Evolutionary conservation across 2,329 filamentous ascomycete species (phyloP), one percentile per base, ranked within the genome.

Genomic region (Xylariomycetidae sp.): DNA sequence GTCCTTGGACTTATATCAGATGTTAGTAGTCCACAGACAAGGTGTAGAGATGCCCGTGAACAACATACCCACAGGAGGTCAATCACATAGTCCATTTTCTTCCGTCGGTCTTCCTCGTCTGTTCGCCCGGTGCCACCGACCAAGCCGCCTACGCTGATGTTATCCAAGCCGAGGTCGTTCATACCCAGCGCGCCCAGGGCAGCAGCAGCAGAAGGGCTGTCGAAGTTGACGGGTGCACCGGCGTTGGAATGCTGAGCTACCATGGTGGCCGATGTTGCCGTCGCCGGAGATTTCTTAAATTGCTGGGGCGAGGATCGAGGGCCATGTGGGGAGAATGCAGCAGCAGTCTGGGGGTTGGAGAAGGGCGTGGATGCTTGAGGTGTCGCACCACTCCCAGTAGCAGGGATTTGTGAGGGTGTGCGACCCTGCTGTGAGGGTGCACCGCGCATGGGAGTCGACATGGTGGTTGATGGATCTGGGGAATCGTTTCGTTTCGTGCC

Each of bases 341-440:
- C 66, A 32, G 73, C 68, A 2, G 67, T 67, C 27, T 70, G 64
- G 23, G 74, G 70, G 37, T 57, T 58, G 14, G 76, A 80, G 58
- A 82, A 82, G 11, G 78, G 78, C 2, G 78, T 82, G 22, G 78
- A 81, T 16, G 79, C 77, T n/a, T 77, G 77, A 11, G 79, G 79
- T 5, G 78, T 82, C 3, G 73, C 75, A 5, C 63, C 73, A 3
- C 71, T 65, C 37, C 70, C 57, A n/a, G n/a, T n/a, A n/a, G n/a
- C n/a, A 13, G 62, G 55, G 25, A 62, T 54, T 45, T 75, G 71
- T 13, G 66, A 69, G 4, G 67, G 69, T 3, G 68, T 71, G 22
- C 62, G 59, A n/a, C 67, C 67, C 53, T 71, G 68, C 46, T 70
- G 67, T 11, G 72, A 77, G 26, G 69, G 58, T 5, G 51, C 55